These are phyloP conservation scores for Rhizophagus clarus DNA, from an alignment of 192 early-diverging fungal genomes.

Conservation along the genomic window DNA sequence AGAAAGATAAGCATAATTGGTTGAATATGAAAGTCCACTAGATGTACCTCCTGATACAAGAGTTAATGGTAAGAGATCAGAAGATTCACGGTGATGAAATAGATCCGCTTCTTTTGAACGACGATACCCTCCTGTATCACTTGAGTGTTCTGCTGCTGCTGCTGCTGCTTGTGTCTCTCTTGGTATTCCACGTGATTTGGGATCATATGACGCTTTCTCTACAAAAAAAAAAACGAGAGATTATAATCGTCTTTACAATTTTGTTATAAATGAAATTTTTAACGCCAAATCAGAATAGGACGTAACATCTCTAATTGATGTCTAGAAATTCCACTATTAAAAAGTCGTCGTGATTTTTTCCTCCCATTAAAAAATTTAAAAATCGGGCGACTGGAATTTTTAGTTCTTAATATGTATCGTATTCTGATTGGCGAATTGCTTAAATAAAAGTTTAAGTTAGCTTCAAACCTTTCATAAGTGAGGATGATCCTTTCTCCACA, in stretches of 20 bases:
- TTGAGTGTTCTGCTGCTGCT: background rate
- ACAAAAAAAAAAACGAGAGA: background rate
- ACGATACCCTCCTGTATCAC: background rate
- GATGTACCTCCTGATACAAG: conserved; percentile 1
- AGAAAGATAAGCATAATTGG: conserved; percentile 29
- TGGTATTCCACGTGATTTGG: background rate
- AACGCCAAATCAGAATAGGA: too few species aligned
- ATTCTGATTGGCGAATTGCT: background rate
- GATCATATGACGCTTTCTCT: background rate
- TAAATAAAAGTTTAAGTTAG: background rate
- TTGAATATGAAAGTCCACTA: conserved; percentile 12
- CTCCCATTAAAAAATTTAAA: too few species aligned
- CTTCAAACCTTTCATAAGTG: background rate
- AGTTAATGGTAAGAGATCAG: conserved; percentile 32
- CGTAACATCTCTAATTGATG: too few species aligned
- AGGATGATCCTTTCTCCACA: background rate
- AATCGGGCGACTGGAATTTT: too few species aligned
- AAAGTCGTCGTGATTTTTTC: too few species aligned
- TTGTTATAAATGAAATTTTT: too few species aligned
- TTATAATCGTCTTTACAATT: background rate
- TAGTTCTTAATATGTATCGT: too few species aligned
- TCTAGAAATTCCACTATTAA: too few species aligned
- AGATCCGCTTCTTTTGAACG: conserved; percentile 14
- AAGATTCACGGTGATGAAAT: conserved; percentile 25
- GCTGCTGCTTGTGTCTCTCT: background rate